These are phyloP conservation scores for Aureobasidium leucospermi DNA, from an alignment of 2,329 filamentous ascomycete genomes.

Conservation along the genomic window DNA sequence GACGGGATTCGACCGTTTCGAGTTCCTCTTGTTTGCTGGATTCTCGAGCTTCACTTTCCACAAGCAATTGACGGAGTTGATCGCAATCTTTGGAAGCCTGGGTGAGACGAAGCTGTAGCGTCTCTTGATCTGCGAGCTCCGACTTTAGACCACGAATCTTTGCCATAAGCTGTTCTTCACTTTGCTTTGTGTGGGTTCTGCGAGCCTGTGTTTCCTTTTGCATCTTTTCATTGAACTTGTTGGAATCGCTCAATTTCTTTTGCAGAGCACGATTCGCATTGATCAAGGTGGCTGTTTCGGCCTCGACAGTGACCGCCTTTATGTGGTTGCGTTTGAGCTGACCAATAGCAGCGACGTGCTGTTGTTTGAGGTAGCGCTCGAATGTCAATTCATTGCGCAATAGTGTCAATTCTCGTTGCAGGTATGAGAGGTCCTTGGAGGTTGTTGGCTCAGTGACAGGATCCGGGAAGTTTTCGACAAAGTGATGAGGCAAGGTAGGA, in stretches of 20 bases:
- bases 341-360: conserved; percentile 74
- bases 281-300: conserved; percentile 73
- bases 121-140: conserved; percentile 53
- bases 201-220: conserved; percentile 67
- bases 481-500: background rate
- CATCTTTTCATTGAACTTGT: conserved; percentile 60
- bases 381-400: conserved; percentile 76
- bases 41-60: conserved; percentile 62
- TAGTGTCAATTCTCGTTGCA: conserved; percentile 68
- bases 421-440: conserved; percentile 40
- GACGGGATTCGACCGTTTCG: conserved; percentile 54
- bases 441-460: background rate
- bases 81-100: conserved; percentile 54
- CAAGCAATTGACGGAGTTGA: conserved; percentile 54
- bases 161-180: conserved; percentile 62
- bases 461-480: background rate
- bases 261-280: conserved; percentile 68
- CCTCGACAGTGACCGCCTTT: conserved; percentile 68
- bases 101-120: conserved; percentile 52
- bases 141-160: conserved; percentile 62
- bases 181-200: conserved; percentile 66
- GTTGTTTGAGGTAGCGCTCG: conserved; percentile 75
- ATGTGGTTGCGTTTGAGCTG: conserved; percentile 69
- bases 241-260: conserved; percentile 64
- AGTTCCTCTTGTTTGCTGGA: conserved; percentile 56